Evolutionary conservation across 441 rosid species (phyloP).

Genomic region (Viola pubescens): DNA sequence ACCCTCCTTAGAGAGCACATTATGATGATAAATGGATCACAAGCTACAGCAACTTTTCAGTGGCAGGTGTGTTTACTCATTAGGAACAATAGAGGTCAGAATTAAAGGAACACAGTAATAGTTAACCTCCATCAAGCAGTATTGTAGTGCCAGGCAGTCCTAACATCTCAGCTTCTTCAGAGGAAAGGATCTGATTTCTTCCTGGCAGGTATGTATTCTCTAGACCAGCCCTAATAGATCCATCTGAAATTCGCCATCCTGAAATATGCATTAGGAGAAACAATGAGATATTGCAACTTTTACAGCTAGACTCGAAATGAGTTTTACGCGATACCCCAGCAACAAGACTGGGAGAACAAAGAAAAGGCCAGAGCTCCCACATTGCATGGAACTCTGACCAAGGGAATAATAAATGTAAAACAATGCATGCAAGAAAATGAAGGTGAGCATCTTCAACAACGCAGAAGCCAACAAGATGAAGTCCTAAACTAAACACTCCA

Average conservation of each 20-base stretch:
- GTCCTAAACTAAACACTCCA: not conserved
- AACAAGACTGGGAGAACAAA: not conserved
- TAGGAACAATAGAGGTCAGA: not conserved
- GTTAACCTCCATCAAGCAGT: conserved; percentile 80
- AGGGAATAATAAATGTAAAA: not conserved
- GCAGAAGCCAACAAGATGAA: not conserved
- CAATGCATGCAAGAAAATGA: not conserved
- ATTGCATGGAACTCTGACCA: not conserved
- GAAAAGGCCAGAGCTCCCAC: not conserved
- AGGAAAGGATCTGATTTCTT: conserved; percentile 68
- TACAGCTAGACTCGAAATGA: too few species aligned
- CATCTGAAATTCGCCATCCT: conserved; percentile 72
- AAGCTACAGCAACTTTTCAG: not conserved
- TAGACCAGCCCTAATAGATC: conserved; percentile 59
- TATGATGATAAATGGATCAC: not conserved
- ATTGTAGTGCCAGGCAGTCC: conserved; percentile 56
- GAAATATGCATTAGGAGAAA: conserved; percentile 8
- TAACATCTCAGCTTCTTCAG: conserved; percentile 48
- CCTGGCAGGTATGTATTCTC: conserved; percentile 69
- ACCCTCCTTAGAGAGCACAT: not conserved
- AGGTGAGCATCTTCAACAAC: not conserved
- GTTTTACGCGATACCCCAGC: too few species aligned
- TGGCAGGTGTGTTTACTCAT: not conserved
- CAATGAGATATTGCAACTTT: not conserved
- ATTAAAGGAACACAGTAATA: not conserved